Evolutionary conservation across 257 asterid genomes (phyloP), one percentile per base, ranked within the genome.

Genomic region (Penstemon barbatus): DNA sequence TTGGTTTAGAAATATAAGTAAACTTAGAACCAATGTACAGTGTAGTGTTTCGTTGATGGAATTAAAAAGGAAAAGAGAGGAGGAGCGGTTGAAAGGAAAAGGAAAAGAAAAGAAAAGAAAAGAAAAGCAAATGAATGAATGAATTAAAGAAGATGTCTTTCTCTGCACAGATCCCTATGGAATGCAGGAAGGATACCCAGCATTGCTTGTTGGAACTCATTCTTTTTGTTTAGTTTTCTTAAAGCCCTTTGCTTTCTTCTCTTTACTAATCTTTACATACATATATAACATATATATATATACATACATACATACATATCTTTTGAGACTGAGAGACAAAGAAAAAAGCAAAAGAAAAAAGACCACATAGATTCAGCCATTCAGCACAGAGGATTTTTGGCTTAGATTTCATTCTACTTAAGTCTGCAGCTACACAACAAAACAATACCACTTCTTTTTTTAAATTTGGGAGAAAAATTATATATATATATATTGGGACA

Each of bases 91-190:
- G 18, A 15, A 15, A 69, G 76, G 64, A 73, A 42, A 46, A 45
- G 51, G 15, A 15, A n/a, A 10, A 59, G 65, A 60, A 63, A 56
- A 65, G 18, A 60, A 42, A 55, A 76, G 38, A 39, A 58, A 66
- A 15, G 48, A 74, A 84, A 86, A 86, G 90, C 78, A 85, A 89
- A 25, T 25, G 33, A 25, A 25, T 25, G 33, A 25, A 25, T 25
- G 33, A 25, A 25, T 25, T 25, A 25, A 84, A 91, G 92, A 89
- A 83, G 82, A 85, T 75, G 96, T 87, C 92, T 90, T 88, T 92
- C 91, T 84, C 89, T 58, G 79, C 98, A 81, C 98, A 67, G 96
- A 93, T 90, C 98, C 97, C 97, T 8, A 90, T 82, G 87, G 88
- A 84, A 86, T 85, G 87, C 92, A 74, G 90, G 75, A 88, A 74